These are phyloP conservation scores for Aspergillus fijiensis DNA, from an alignment of 2,329 filamentous ascomycete species.

Conservation along the genomic window DNA sequence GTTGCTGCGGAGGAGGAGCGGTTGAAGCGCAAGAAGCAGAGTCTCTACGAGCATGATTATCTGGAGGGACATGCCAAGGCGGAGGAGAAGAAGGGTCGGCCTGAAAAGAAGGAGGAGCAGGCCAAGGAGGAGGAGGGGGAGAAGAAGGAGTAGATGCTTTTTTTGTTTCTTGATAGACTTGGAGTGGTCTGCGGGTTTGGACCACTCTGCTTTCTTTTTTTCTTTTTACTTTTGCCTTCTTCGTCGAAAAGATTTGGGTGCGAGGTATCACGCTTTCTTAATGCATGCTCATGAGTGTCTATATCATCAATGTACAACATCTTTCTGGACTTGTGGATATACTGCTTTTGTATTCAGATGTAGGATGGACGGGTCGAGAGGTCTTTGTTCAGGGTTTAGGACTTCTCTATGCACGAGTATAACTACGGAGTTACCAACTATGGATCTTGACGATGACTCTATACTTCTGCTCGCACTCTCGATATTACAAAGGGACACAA, in stretches of 20 bases:
- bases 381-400: no score
- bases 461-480: no score
- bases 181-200: background rate
- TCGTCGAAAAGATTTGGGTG: background rate
- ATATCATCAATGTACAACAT: no score
- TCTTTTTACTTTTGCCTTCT: background rate
- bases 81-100: slow-evolving; percentile 10
- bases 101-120: slow-evolving; percentile 11
- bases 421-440: no score
- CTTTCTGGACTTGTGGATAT: no score
- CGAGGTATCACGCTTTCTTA: background rate
- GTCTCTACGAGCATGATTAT: slow-evolving; percentile 34
- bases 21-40: slow-evolving; percentile 43
- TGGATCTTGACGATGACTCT: no score
- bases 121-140: slow-evolving; percentile 7
- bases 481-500: no score
- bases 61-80: slow-evolving; percentile 12
- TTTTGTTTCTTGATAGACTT: background rate
- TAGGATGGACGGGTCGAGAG: no score
- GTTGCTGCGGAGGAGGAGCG: slow-evolving; percentile 49
- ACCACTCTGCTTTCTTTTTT: background rate
- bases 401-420: no score
- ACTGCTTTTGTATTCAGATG: no score
- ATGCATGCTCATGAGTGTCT: background rate
- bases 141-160: slow-evolving; percentile 5